Percentiles rank a stretch among this genome's conserved stretches.
Evolutionary conservation across 306 rosid genomes (phyloP).

Genomic region (Bauhinia variegata): DNA sequence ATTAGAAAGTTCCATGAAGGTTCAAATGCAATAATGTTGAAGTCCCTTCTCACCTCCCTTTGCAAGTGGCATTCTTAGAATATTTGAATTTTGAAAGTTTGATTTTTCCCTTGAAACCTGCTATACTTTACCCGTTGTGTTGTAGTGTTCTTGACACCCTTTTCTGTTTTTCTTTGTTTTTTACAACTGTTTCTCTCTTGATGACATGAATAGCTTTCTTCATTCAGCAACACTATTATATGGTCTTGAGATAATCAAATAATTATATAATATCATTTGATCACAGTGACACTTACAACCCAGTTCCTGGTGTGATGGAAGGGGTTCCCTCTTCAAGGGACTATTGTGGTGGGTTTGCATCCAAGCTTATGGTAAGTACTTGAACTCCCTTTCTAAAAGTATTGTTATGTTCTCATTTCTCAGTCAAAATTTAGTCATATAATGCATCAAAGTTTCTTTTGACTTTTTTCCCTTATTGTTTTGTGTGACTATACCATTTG

Average conservation of each 20-base stretch:
- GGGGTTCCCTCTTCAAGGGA: slow-evolving; percentile 88
- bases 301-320: slow-evolving; percentile 94
- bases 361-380: slow-evolving; percentile 83
- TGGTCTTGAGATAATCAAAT: slow-evolving; percentile 14
- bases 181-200: slow-evolving; percentile 5
- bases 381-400: slow-evolving; percentile 15
- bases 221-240: slow-evolving; percentile 5
- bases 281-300: slow-evolving; percentile 89
- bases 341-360: slow-evolving; percentile 90
- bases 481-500: neutral
- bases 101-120: neutral
- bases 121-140: neutral
- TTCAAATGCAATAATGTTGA: neutral
- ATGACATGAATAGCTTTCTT: slow-evolving; percentile 11
- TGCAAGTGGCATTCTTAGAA: slow-evolving; percentile 6
- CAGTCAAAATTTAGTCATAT: no score
- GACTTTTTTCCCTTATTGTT: neutral
- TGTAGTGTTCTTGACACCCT: slow-evolving; percentile 18
- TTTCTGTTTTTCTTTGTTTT: neutral
- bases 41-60: neutral
- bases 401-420: neutral
- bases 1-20: neutral
- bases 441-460: neutral
- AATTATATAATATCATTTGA: slow-evolving; percentile 18
- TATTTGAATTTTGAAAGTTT: neutral